These are phyloP conservation scores for Wallacemonas collosoma DNA, from an alignment of 208 protist genomes.

Conservation along the genomic window DNA sequence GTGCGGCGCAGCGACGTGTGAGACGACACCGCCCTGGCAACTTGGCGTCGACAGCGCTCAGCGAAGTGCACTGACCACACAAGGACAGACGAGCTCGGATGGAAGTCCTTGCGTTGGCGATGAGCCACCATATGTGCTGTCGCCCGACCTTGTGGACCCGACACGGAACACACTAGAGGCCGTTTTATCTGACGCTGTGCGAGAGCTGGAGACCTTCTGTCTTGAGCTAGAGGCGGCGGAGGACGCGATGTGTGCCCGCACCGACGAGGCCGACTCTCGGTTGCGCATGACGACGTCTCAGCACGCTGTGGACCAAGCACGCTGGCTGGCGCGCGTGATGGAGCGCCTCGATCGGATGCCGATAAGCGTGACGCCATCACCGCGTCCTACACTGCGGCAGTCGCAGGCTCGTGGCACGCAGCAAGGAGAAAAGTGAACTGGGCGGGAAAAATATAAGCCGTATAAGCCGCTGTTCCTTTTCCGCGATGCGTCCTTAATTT, in stretches of 20 bases:
- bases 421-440: not conserved
- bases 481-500: too few species aligned
- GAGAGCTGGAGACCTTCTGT: conserved; percentile 66
- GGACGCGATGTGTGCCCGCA: conserved; percentile 27
- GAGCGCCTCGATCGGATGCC: not conserved
- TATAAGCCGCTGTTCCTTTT: too few species aligned
- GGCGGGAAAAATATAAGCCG: not conserved
- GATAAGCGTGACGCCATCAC: not conserved
- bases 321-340: not conserved
- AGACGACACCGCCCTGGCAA: conserved; percentile 19
- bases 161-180: not conserved
- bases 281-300: not conserved
- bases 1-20: conserved; percentile 8
- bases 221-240: conserved; percentile 46
- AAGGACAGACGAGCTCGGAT: conserved; percentile 54
- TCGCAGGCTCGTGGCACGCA: not conserved
- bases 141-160: too few species aligned
- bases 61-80: conserved; percentile 13
- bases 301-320: not conserved
- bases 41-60: conserved; percentile 19
- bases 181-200: not conserved
- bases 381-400: not conserved
- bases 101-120: conserved; percentile 10
- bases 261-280: not conserved
- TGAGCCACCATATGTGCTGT: too few species aligned